A percentile compares a stretch with the other conserved stretches of the same genome.
phyloP scores from a whole-genome alignment of 139 green algal species.

The Pedinophyceae sp. region DNA sequence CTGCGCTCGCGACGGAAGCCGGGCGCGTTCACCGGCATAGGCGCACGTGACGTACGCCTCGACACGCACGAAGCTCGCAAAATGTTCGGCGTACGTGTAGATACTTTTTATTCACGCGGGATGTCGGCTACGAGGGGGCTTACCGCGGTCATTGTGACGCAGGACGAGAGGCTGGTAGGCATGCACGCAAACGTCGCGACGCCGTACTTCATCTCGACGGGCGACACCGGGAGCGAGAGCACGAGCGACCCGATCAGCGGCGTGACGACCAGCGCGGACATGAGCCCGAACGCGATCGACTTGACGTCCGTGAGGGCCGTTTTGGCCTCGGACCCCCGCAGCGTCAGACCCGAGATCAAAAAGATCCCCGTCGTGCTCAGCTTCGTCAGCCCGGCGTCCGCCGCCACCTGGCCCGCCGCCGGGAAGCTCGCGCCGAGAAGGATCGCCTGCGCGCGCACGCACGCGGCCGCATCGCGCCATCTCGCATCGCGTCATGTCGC shows the following conservation, averaged over 20 bases:
- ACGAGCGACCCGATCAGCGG: background rate
- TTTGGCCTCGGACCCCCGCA: background rate
- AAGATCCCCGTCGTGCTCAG: background rate
- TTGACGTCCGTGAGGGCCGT: background rate
- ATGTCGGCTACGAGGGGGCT: too few relatives aligned
- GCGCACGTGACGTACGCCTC: background rate
- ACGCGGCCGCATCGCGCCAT: too few relatives aligned
- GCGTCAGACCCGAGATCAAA: background rate
- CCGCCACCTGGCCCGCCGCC: too few relatives aligned
- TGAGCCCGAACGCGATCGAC: background rate
- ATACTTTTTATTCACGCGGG: too few relatives aligned
- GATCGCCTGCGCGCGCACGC: too few relatives aligned
- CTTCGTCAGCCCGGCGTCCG: background rate
- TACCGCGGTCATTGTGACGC: too few relatives aligned
- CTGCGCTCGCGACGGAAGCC: background rate
- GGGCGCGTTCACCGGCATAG: background rate
- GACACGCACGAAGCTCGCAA: background rate
- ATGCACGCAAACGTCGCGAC: background rate
- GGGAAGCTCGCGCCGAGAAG: background rate
- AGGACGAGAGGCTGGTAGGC: too few relatives aligned
- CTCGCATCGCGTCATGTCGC: too few relatives aligned
- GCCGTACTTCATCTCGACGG: background rate
- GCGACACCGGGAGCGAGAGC: background rate
- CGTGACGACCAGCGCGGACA: background rate
- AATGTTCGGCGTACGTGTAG: too few relatives aligned